Percentiles rank a stretch among this genome's conserved stretches.
Evolutionary conservation across 345 rosid genomes (phyloP).

Genomic region (Boechera divaricarpa): DNA sequence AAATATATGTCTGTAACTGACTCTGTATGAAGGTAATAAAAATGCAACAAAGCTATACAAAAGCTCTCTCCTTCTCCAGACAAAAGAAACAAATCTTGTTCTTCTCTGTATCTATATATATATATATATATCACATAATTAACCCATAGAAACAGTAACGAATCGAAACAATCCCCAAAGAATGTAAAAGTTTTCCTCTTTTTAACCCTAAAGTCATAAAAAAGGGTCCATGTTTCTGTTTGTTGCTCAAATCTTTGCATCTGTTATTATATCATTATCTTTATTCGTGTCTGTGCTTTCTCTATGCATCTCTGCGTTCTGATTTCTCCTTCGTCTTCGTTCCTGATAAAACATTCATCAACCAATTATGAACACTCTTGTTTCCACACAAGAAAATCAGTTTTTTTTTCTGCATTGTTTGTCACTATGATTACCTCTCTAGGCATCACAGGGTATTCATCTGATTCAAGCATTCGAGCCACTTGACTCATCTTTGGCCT

Average conservation of each 20-base stretch:
- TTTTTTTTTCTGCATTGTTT: neutral
- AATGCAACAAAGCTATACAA: constrained; percentile 43
- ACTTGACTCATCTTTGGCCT: constrained; percentile 98
- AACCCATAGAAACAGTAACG: constrained; percentile 39
- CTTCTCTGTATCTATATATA: neutral
- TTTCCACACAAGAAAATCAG: neutral
- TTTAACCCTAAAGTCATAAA: constrained; percentile 14
- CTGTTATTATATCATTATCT: constrained; percentile 46
- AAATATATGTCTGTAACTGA: neutral
- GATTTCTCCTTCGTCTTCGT: constrained; percentile 71
- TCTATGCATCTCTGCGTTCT: constrained; percentile 49
- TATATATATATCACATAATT: constrained; percentile 23
- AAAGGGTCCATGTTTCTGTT: constrained; percentile 15
- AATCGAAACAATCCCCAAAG: constrained; percentile 42
- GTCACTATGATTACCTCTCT: constrained; percentile 61
- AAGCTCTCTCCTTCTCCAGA: constrained; percentile 17
- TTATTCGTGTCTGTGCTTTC: constrained; percentile 56
- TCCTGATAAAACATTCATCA: constrained; percentile 55
- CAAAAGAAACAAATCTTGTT: constrained; percentile 34
- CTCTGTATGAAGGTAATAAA: constrained; percentile 13
- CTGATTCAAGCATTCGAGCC: constrained; percentile 91
- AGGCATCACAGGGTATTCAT: constrained; percentile 78
- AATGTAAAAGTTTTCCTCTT: constrained; percentile 11
- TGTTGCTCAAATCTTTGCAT: constrained; percentile 37
- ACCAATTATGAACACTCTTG: neutral